These are phyloP conservation scores for Quercus lobata DNA, from an alignment of 331 rosid genomes.

Conservation along the genomic window DNA sequence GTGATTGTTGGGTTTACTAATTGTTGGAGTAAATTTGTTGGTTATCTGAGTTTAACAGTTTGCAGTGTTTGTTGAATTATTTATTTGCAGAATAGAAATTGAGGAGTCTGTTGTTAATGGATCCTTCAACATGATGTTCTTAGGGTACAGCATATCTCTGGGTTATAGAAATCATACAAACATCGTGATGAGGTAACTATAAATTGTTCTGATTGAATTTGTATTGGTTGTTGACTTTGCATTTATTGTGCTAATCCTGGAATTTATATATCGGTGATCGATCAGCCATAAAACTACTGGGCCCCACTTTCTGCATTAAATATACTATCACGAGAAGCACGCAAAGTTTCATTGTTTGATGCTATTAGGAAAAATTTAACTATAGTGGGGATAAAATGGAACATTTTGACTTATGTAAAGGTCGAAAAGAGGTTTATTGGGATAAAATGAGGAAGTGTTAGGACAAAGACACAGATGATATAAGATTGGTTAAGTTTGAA, in stretches of 20 bases:
- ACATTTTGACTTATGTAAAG: background rate
- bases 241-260: background rate
- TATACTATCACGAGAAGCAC: background rate
- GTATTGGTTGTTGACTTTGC: background rate
- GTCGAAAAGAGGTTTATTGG: background rate
- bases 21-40: background rate
- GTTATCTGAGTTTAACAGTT: constrained; percentile 8
- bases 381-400: background rate
- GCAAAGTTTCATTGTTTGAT: background rate
- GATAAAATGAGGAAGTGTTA: background rate
- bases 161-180: constrained; percentile 86
- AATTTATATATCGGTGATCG: background rate
- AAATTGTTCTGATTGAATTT: constrained; percentile 8
- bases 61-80: constrained; percentile 2
- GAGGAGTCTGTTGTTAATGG: constrained; percentile 87
- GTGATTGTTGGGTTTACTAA: background rate
- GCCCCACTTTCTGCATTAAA: too few species aligned
- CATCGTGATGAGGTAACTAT: constrained; percentile 69
- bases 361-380: background rate
- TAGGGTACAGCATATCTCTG: constrained; percentile 66
- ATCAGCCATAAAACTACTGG: background rate
- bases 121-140: constrained; percentile 81
- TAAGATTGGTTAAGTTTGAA: background rate
- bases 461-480: background rate
- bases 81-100: constrained; percentile 72